Conservation (phyloP, 257 asterid species). For the Rehmannia glutinosa region DNA sequence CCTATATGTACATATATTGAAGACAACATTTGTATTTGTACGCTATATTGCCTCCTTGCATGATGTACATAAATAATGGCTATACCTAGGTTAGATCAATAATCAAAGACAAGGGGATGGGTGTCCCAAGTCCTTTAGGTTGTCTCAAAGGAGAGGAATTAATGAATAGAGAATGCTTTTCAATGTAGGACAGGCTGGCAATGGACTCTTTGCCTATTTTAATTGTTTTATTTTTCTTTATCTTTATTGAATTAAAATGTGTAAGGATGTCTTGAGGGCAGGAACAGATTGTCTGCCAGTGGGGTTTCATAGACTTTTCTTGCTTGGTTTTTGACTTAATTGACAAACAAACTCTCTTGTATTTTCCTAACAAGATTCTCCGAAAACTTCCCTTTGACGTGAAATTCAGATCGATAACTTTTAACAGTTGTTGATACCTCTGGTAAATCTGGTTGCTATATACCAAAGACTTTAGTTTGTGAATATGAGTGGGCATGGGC, state of each 20-base stretch:
- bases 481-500: background rate
- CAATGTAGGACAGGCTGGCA: conserved; percentile 48
- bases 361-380: background rate
- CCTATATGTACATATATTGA: background rate
- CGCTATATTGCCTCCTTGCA: conserved; percentile 15
- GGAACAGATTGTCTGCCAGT: conserved; percentile 42
- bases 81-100: conserved; percentile 25
- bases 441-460: background rate
- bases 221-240: background rate
- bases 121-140: conserved; percentile 30
- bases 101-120: conserved; percentile 20
- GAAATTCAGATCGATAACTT: too few relatives aligned
- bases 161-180: conserved; percentile 27
- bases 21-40: conserved; percentile 23
- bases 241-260: conserved; percentile 15
- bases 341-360: background rate
- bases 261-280: conserved; percentile 24
- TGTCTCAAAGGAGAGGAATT: conserved; percentile 29
- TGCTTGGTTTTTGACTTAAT: conserved; percentile 30
- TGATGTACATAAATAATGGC: conserved; percentile 14
- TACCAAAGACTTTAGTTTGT: background rate
- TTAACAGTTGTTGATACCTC: background rate
- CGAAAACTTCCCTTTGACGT: background rate
- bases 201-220: conserved; percentile 25
- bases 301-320: conserved; percentile 24